phyloP scores from a whole-genome alignment of 768 basidiomycete species.

The Pholiota microspora region DNA sequence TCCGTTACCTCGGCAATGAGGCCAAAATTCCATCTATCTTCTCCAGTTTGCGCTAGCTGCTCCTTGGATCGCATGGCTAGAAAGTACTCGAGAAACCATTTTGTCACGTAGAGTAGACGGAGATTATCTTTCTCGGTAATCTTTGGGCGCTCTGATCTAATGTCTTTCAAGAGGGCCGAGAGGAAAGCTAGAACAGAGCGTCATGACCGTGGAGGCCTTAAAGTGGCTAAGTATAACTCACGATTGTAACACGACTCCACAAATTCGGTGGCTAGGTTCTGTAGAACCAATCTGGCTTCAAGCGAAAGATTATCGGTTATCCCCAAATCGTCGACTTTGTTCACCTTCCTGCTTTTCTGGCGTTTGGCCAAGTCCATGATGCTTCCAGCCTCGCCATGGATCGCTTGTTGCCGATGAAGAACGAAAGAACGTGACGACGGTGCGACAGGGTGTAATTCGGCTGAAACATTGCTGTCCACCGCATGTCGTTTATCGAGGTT shows the following conservation, averaged over 20 bases:
- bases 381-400: constrained; percentile 62
- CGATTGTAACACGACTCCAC: constrained; percentile 87
- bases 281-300: constrained; percentile 63
- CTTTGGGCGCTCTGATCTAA: constrained; percentile 87
- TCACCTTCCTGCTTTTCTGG: constrained; percentile 55
- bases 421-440: constrained; percentile 56
- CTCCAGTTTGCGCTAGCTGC: constrained; percentile 23
- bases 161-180: constrained; percentile 82
- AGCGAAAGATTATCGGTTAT: constrained; percentile 65
- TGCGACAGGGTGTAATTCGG: constrained; percentile 22
- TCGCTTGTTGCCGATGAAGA: constrained; percentile 83
- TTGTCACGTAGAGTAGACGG: constrained; percentile 80
- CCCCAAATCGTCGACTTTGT: constrained; percentile 64
- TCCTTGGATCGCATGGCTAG: constrained; percentile 49
- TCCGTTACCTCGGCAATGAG: constrained; percentile 85
- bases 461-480: constrained; percentile 12
- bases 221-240: constrained; percentile 38
- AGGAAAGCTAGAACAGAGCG: constrained; percentile 69
- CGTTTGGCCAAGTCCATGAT: constrained; percentile 74
- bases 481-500: constrained; percentile 50
- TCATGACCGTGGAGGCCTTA: background rate
- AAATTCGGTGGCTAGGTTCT: constrained; percentile 70
- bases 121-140: constrained; percentile 95
- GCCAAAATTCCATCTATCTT: constrained; percentile 59
- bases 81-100: constrained; percentile 95